Evolutionary conservation across 768 basidiomycete genomes (phyloP), one percentile per base, ranked within the genome.

Genomic region (Termitomyces titanicus): DNA sequence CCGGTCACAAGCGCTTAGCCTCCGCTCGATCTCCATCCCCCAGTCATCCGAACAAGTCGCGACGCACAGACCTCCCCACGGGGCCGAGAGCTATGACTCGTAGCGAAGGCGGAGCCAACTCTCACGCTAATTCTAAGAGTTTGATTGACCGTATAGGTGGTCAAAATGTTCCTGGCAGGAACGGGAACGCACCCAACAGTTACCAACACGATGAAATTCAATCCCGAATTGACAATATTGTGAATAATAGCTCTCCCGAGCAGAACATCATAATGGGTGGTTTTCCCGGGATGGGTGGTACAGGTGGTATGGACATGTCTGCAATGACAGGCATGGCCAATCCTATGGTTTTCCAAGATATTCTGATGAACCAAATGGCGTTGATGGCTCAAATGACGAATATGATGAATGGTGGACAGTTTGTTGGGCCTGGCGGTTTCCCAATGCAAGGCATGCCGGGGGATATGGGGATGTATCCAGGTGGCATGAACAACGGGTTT

Each of bases 311-410:
- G 80, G 85, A 92, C 66, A 86, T 88, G 81, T 78, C 74, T 53
- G 74, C 78, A 8, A 75, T 84, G 74, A 78, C 76, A 35, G 75
- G 71, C 54, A 82, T 82, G 74, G 71, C 79, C 44, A 91, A 86
- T 62, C 86, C 88, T 38, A 60, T 90, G 57, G 72, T 88, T 70
- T 70, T 95, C 61, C 93, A 94, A 70, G 92, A 92, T 67, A 87
- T 94, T 80, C 86, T 94, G 84, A 86, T 90, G 82, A 89, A 82
- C 68, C 88, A 94, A 67, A 92, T 92, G 89, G 88, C 91, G 25
- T 78, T 95, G 64, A 94, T 95, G 94, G 85, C 89, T 53, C 92
- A 94, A 72, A 90, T 96, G 85, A 88, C 93, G 82, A 89, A 86
- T 27, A 86, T 92, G 68, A 77, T 90, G 60, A 83, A 81, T 62